These are phyloP conservation scores for Ehretia macrophylla DNA, from an alignment of 257 asterid genomes.

Conservation along the genomic window DNA sequence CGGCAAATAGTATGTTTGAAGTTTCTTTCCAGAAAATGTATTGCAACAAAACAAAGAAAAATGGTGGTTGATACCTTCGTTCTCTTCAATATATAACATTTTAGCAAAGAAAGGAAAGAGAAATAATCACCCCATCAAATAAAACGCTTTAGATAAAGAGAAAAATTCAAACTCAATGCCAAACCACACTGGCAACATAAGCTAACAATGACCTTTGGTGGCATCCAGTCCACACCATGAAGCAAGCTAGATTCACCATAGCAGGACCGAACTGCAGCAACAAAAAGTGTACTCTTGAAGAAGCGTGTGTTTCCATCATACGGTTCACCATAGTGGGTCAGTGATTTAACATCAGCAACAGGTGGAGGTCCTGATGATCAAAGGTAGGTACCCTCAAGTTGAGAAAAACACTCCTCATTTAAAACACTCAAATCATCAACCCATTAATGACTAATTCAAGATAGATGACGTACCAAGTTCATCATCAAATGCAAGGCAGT, in stretches of 20 bases:
- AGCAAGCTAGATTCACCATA: constrained; percentile 95
- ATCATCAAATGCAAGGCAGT: constrained; percentile 90
- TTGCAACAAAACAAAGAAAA: no score
- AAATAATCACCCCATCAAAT: no score
- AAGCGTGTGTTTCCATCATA: constrained; percentile 95
- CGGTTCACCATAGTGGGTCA: constrained; percentile 97
- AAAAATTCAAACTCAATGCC: neutral
- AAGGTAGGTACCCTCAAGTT: constrained; percentile 11
- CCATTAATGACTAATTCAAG: constrained; percentile 1
- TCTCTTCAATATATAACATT: no score
- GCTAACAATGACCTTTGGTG: constrained; percentile 67
- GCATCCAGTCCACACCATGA: constrained; percentile 99
- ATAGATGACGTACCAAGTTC: constrained; percentile 51
- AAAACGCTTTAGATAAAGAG: neutral
- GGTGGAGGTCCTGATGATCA: constrained; percentile 59
- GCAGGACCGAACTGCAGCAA: constrained; percentile 97
- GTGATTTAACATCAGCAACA: constrained; percentile 74
- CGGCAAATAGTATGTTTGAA: no score
- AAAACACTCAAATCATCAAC: constrained; percentile 4
- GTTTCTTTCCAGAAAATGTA: no score
- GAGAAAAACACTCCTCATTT: constrained; percentile 1
- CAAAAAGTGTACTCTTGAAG: constrained; percentile 91
- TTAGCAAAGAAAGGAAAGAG: no score
- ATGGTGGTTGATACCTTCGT: no score
- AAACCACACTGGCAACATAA: neutral